Conservation (phyloP, 139 green algal genomes). For the Chlamydomonas schloesseri region DNA sequence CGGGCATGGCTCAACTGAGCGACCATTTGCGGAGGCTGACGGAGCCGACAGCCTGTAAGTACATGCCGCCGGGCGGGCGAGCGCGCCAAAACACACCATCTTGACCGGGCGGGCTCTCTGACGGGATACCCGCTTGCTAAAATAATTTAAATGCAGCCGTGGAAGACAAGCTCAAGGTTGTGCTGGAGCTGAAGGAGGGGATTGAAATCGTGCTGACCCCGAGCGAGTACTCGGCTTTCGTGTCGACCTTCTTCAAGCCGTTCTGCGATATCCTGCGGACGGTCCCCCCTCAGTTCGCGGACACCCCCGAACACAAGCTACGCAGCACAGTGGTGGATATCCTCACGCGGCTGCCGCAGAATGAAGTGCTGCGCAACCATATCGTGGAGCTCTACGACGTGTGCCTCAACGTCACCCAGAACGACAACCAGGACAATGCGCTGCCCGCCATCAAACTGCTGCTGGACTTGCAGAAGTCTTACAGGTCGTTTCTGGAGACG, state of each 20-base stretch:
- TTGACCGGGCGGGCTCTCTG: not conserved
- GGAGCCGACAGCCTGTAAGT: constrained; percentile 15
- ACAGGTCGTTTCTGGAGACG: constrained; percentile 69
- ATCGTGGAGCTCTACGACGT: constrained; percentile 74
- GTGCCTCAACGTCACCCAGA: constrained; percentile 73
- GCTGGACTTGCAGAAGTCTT: constrained; percentile 93
- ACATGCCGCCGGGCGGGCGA: not conserved
- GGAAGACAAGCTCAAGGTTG: constrained; percentile 61
- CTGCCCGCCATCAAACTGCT: constrained; percentile 82
- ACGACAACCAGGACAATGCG: constrained; percentile 94
- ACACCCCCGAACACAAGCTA: constrained; percentile 75
- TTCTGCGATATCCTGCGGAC: constrained; percentile 74
- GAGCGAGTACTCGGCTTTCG: constrained; percentile 71
- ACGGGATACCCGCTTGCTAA: too few species aligned
- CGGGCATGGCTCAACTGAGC: not conserved
- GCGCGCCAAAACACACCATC: too few species aligned
- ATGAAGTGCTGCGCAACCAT: constrained; percentile 71
- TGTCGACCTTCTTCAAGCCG: constrained; percentile 70
- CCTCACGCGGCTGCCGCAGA: constrained; percentile 81
- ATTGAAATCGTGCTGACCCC: constrained; percentile 75
- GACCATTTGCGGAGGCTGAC: not conserved
- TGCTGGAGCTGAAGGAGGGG: constrained; percentile 71
- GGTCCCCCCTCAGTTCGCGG: constrained; percentile 51
- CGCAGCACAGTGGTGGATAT: constrained; percentile 81
- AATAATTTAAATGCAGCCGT: constrained; percentile 53